Percentiles rank a stretch among this genome's conserved stretches.
Conservation (phyloP, 2,329 filamentous ascomycete genomes). For the Neonectria neomacrospora region DNA sequence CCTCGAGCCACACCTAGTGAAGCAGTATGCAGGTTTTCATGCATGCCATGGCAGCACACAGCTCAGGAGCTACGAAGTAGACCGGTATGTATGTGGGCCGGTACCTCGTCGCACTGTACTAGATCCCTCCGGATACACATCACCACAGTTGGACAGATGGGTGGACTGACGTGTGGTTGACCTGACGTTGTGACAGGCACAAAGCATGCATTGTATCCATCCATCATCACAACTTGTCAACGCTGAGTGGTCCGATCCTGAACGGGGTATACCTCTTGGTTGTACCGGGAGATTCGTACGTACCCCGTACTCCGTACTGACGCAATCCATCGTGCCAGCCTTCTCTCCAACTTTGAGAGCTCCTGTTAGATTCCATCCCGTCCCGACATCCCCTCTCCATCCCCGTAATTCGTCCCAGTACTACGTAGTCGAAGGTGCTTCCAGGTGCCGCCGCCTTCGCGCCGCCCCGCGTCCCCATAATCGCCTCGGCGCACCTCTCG, state of each 20-base stretch:
- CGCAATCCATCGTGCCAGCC: background rate
- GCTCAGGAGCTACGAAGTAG: background rate
- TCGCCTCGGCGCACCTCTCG: background rate
- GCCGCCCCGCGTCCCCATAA: background rate
- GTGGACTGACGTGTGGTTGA: background rate
- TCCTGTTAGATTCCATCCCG: background rate
- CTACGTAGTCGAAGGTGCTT: background rate
- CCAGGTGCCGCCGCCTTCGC: background rate
- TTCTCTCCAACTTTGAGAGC: background rate
- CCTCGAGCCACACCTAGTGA: background rate
- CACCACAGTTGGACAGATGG: conserved; percentile 5
- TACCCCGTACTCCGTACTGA: background rate
- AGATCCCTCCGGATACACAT: background rate
- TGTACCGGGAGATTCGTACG: background rate
- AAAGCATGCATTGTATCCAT: background rate
- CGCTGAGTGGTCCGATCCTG: conserved; percentile 1
- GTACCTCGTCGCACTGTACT: background rate
- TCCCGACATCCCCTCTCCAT: background rate
- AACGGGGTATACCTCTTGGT: background rate
- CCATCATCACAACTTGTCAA: conserved; percentile 7
- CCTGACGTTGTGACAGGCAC: background rate
- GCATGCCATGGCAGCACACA: conserved; percentile 13
- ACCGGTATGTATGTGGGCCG: background rate
- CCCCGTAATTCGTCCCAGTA: background rate
- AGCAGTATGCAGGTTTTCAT: conserved; percentile 6